These are phyloP conservation scores for Hydnomerulius pinastri DNA, from an alignment of 768 basidiomycete genomes.

Conservation along the genomic window DNA sequence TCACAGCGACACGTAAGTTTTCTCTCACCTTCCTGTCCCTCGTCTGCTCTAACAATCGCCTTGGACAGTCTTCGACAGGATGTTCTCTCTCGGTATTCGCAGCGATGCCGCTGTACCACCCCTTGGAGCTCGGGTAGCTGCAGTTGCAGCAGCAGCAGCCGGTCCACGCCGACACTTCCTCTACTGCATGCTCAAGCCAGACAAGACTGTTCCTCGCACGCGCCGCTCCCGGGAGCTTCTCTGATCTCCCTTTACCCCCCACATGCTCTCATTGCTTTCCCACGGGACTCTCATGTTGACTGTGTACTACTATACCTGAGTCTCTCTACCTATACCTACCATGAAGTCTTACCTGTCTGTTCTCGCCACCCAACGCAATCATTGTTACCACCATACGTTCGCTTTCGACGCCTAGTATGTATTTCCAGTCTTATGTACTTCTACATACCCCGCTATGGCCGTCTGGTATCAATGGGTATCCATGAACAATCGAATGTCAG, in stretches of 20 bases:
- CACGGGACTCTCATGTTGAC: not conserved
- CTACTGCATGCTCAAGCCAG: conserved; percentile 74
- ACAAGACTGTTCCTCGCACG: conserved; percentile 46
- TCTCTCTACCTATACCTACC: not conserved
- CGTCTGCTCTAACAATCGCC: not conserved
- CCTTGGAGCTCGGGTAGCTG: conserved; percentile 64
- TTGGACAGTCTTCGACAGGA: conserved; percentile 75
- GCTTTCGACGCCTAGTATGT: conserved; percentile 14
- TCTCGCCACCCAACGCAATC: not conserved
- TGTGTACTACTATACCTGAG: not conserved
- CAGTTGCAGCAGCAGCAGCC: conserved; percentile 61
- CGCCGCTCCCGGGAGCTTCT: conserved; percentile 45
- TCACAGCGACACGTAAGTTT: conserved; percentile 76
- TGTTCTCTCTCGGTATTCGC: conserved; percentile 85
- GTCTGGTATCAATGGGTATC: conserved; percentile 19
- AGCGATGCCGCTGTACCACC: conserved; percentile 63
- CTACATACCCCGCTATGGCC: conserved; percentile 9
- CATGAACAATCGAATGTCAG: conserved; percentile 15
- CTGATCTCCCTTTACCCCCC: not conserved
- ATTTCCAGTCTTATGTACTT: conserved; percentile 17
- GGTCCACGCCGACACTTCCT: conserved; percentile 85
- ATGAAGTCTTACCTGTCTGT: not conserved
- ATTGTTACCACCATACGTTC: not conserved
- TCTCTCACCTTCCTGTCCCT: not conserved
- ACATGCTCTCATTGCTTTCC: not conserved